Base-by-base conservation (phyloP, 106 monocot genomes). In the Gastrodia elata region DNA sequence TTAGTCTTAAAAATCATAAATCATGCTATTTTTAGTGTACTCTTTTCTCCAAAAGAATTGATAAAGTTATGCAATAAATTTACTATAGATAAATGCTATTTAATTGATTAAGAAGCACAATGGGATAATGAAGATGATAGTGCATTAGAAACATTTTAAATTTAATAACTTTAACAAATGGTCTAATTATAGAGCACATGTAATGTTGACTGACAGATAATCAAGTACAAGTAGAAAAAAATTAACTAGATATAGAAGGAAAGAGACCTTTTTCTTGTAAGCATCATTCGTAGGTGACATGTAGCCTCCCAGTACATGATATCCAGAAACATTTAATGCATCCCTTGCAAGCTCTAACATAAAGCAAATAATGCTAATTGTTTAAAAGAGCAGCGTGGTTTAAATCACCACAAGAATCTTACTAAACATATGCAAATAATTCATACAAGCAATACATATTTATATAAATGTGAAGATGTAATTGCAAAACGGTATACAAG, bases 271-370 rank as follows among this genome's bases (percentile, higher is more conserved):
- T 80, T 94, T 91, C 48, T 73, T 82, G 44, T 94, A 94, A 64
- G 91, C 81, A 80, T 94, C 91, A 78, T 94, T 94, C 64, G 82
- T 87, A 16, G 94, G 94, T 48, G 91, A 94, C 87, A 94, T 87
- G 56, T 91, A 91, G 39, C 94, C 91, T 72, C 85, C 89, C 24
- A 91, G 65, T 33, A 89, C 86, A 71, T 74, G 34, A 77, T 81
- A 87, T 27, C 94, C 89, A 76, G 74, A 40, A 38, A 70, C 59
- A 34, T 71, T 71, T 30, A 92, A n/a, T 70, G 81, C 89, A 84
- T 92, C 89, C 77, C 75, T 89, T 64, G 92, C 92, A n/a, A 92
- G 71, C 75, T 92, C 92, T 91, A 78, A 68, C 68, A 25, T 8
- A 16, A 28, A 40, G 22, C 74, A 68, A 11, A 59, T 10, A 71